Conservation (phyloP, 2,329 filamentous ascomycete species). For the Sarocladiaceae sp. region DNA sequence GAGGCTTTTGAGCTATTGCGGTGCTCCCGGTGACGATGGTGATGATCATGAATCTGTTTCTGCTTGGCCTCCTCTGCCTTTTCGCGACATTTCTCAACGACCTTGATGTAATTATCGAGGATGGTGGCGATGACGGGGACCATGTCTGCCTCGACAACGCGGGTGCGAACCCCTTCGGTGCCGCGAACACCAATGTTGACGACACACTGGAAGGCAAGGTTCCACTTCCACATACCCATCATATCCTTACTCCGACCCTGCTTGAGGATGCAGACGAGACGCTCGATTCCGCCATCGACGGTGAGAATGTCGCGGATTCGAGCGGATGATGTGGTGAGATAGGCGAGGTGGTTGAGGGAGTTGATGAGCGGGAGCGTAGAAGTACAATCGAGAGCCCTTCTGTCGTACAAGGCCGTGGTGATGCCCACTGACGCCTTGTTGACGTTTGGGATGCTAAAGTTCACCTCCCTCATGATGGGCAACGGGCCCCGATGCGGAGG, state of each 20-base stretch:
- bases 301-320: slow-evolving; percentile 96
- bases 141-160: slow-evolving; percentile 98
- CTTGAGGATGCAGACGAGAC: slow-evolving; percentile 95
- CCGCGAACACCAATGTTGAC: slow-evolving; percentile 97
- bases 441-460: slow-evolving; percentile 98
- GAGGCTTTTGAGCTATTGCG: slow-evolving; percentile 40
- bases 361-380: slow-evolving; percentile 97
- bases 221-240: slow-evolving; percentile 99
- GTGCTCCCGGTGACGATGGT: slow-evolving; percentile 40
- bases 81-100: slow-evolving; percentile 85
- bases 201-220: slow-evolving; percentile 95
- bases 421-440: slow-evolving; percentile 99
- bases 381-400: slow-evolving; percentile 94
- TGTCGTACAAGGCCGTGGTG: slow-evolving; percentile 96
- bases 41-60: slow-evolving; percentile 53
- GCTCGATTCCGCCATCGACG: slow-evolving; percentile 96
- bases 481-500: slow-evolving; percentile 11
- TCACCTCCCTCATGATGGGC: slow-evolving; percentile 92
- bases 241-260: slow-evolving; percentile 94
- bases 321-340: slow-evolving; percentile 94
- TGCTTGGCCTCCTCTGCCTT: slow-evolving; percentile 77
- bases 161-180: slow-evolving; percentile 86
- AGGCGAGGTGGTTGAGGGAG: slow-evolving; percentile 96
- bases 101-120: slow-evolving; percentile 95
- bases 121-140: slow-evolving; percentile 98